Percentiles rank a stretch among this genome's conserved stretches.
Conservation (phyloP, 371 early-diverging fungal genomes). For the Apophysomyces elegans region DNA sequence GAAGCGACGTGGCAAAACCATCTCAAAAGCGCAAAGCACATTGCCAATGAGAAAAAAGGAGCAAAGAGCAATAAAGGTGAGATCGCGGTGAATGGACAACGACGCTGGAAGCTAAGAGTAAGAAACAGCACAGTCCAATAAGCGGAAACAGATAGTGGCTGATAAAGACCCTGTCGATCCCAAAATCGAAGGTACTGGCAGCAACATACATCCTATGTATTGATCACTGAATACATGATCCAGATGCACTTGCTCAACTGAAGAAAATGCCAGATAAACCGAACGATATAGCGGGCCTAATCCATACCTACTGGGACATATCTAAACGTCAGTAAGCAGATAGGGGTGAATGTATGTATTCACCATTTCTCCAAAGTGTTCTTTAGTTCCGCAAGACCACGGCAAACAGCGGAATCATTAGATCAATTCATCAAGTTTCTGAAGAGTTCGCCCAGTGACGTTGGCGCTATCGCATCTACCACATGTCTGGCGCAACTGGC, state of each 20-base stretch:
- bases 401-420: slow-evolving; percentile 26
- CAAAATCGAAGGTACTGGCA: slow-evolving; percentile 1
- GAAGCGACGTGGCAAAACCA: slow-evolving; percentile 41
- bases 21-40: slow-evolving; percentile 51
- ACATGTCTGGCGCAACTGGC: slow-evolving; percentile 27
- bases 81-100: background rate
- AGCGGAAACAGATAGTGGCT: background rate
- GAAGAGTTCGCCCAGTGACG: background rate
- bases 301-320: slow-evolving; percentile 26
- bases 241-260: slow-evolving; percentile 23
- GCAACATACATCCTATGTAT: background rate
- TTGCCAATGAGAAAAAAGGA: slow-evolving; percentile 42
- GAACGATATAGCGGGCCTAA: slow-evolving; percentile 20
- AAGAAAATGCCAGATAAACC: slow-evolving; percentile 13
- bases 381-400: slow-evolving; percentile 29
- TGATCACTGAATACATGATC: background rate
- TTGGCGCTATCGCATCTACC: slow-evolving; percentile 13
- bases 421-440: slow-evolving; percentile 14
- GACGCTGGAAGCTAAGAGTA: slow-evolving; percentile 1
- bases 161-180: background rate
- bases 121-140: background rate
- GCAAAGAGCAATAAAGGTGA: slow-evolving; percentile 8
- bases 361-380: slow-evolving; percentile 14
- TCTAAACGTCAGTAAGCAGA: slow-evolving; percentile 10
- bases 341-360: background rate